Evolutionary conservation across 2,329 filamentous ascomycete species (phyloP).

Genomic region (Cladosporium sp.): DNA sequence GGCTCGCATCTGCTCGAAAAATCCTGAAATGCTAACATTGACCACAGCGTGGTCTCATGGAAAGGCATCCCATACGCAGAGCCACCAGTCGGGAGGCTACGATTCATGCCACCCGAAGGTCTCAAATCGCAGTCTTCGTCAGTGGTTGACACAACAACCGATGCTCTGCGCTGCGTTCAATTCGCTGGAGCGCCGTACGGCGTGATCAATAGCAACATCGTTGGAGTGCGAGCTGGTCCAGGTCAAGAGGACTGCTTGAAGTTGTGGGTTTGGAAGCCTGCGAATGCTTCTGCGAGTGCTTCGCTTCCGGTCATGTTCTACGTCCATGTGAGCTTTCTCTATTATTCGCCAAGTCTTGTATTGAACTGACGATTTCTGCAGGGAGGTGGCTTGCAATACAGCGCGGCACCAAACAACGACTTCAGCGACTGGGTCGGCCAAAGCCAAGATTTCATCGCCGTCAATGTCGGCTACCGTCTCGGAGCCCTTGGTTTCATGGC

Average conservation of each 20-base stretch:
- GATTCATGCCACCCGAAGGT: constrained; percentile 11
- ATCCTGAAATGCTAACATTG: not conserved
- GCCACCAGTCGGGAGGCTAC: constrained; percentile 7
- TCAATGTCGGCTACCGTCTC: constrained; percentile 64
- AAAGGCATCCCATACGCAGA: constrained; percentile 18
- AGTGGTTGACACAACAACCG: constrained; percentile 17
- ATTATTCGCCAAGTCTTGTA: not conserved
- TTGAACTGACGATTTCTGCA: not conserved
- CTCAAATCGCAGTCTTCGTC: not conserved
- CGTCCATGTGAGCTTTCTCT: not conserved
- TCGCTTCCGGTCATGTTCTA: constrained; percentile 46
- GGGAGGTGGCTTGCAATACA: constrained; percentile 15
- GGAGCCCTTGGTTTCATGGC: constrained; percentile 69
- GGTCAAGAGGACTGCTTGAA: constrained; percentile 44
- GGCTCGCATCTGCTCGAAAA: too few species aligned
- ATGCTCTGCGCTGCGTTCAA: constrained; percentile 22
- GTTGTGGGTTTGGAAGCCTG: constrained; percentile 49
- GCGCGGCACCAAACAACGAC: constrained; percentile 16
- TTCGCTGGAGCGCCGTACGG: constrained; percentile 11
- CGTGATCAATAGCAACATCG: constrained; percentile 16
- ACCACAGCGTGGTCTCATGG: constrained; percentile 2
- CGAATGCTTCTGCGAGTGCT: constrained; percentile 28
- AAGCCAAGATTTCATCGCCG: constrained; percentile 46
- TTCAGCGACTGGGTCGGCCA: constrained; percentile 17
- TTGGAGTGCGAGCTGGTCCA: constrained; percentile 10